Base-by-base conservation (phyloP, 352 stramenopile genomes). In the Globisporangium iwayamae region DNA sequence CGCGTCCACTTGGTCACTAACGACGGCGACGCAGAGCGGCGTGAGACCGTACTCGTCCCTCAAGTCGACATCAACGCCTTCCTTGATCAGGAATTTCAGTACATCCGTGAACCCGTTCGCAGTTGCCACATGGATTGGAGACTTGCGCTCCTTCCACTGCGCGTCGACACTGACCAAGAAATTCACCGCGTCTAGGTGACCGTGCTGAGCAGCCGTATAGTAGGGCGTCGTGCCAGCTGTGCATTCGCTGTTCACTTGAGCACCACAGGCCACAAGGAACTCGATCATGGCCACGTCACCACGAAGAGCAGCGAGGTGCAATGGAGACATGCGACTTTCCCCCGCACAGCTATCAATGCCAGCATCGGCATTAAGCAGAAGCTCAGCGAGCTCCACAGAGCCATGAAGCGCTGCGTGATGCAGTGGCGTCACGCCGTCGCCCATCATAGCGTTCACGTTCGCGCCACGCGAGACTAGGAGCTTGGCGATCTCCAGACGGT, bases 141-240 rank as follows among this genome's bases (percentile, higher is more conserved):
- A 62, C 16, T 61, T 54, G 62, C 22, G 53, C 55, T 30, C 45
- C n/a, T 45, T 56, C 43, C 53, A 58, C n/a, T 43, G 9, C 36
- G 41, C 4, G 20, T 67, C 62, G 13, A 57, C 6, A 13, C 32
- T 54, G 8, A 43, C 32, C 18, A 67, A 41, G 36, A 41, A 56
- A 43, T 51, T 55, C 3, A 25, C 25, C 3, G 22, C 62, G 68
- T 56, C 53, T 20, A 67, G 14, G 20, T 55, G 69, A 25, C 39
- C 64, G 20, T 65, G 63, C 47, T 78, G 32, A 2, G 62, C 62
- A 8, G 62, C 62, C n/a, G 32, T 58, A 22, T 39, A 62, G 20
- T 62, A 52, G 20, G 62, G 62, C 18, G 62, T 57, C n/a, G 46
- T 18, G 30, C 45, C n/a, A 2, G 16, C 41, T 2, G n/a, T 18